Evolutionary conservation across 768 basidiomycete species (phyloP).

Genomic region (Leccinum obscurum): DNA sequence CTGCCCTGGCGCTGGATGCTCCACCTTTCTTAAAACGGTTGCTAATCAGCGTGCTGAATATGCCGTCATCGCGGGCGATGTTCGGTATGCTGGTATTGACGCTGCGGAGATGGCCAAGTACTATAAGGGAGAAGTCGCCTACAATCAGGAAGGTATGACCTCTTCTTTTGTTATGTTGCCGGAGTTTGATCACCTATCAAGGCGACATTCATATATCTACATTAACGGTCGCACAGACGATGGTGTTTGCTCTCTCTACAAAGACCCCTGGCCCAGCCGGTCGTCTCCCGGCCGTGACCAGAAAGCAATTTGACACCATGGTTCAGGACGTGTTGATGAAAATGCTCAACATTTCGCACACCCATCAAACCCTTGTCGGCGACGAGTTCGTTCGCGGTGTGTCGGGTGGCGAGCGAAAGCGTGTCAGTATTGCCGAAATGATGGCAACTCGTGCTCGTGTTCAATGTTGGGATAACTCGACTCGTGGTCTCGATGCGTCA

Average conservation of each 20-base stretch:
- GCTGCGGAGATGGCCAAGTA: conserved; percentile 72
- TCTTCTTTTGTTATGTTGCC: background rate
- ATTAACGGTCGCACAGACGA: conserved; percentile 75
- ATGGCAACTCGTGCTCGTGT: conserved; percentile 79
- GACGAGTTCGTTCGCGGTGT: conserved; percentile 85
- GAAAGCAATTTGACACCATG: conserved; percentile 54
- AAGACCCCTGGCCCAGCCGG: conserved; percentile 76
- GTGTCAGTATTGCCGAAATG: conserved; percentile 84
- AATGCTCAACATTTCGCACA: conserved; percentile 86
- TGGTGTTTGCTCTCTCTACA: conserved; percentile 69
- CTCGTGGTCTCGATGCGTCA: conserved; percentile 79
- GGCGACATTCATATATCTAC: conserved; percentile 85
- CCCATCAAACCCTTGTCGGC: conserved; percentile 74
- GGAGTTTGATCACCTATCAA: conserved; percentile 23
- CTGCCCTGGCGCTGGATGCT: conserved; percentile 82
- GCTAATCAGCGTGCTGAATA: conserved; percentile 74
- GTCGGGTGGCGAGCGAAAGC: conserved; percentile 79
- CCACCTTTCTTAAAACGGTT: conserved; percentile 82
- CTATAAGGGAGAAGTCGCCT: conserved; percentile 79
- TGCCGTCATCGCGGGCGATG: conserved; percentile 62
- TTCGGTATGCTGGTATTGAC: conserved; percentile 81
- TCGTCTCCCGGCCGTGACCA: conserved; percentile 65
- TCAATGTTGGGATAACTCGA: conserved; percentile 84
- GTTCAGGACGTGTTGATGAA: conserved; percentile 64
- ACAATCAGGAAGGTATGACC: conserved; percentile 66